Evolutionary conservation across 225 moss, liverwort and hornwort genomes (phyloP).

Genomic region (Ulota crispa): DNA sequence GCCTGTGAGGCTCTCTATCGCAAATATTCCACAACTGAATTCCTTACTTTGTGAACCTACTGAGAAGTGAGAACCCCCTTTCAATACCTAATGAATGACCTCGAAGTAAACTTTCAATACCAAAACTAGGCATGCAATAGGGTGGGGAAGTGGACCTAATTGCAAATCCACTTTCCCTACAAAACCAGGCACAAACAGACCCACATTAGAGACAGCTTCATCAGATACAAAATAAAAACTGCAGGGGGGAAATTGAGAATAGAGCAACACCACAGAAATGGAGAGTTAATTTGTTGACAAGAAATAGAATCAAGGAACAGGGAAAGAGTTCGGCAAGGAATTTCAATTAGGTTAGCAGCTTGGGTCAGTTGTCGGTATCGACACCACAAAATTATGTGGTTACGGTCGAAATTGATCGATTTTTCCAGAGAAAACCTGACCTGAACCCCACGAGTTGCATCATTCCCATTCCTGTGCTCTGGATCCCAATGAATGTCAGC

Average conservation of each 20-base stretch:
- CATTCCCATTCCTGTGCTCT: not conserved
- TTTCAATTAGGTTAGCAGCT: conserved; percentile 6
- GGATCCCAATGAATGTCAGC: conserved; percentile 1
- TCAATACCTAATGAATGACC: not conserved
- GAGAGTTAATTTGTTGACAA: conserved; percentile 13
- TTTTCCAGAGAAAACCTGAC: not conserved
- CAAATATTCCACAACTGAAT: not conserved
- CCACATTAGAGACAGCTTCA: not conserved
- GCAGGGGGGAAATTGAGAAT: not conserved
- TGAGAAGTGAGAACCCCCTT: not conserved
- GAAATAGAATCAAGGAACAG: conserved; percentile 20
- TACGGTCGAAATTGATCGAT: not conserved
- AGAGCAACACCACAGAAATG: not conserved
- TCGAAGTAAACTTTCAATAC: too few species aligned
- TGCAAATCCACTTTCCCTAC: not conserved
- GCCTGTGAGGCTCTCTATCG: not conserved
- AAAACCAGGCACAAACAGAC: not conserved
- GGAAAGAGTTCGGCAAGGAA: conserved; percentile 14
- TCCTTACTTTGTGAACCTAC: too few species aligned
- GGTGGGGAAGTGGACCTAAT: not conserved
- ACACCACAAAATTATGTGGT: not conserved
- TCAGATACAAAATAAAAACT: not conserved
- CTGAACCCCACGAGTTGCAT: not conserved
- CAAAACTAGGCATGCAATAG: not conserved
- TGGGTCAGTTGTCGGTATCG: conserved; percentile 22